Base-by-base conservation (phyloP, 2,329 filamentous ascomycete genomes). In the Plenodomus tracheiphilus region DNA sequence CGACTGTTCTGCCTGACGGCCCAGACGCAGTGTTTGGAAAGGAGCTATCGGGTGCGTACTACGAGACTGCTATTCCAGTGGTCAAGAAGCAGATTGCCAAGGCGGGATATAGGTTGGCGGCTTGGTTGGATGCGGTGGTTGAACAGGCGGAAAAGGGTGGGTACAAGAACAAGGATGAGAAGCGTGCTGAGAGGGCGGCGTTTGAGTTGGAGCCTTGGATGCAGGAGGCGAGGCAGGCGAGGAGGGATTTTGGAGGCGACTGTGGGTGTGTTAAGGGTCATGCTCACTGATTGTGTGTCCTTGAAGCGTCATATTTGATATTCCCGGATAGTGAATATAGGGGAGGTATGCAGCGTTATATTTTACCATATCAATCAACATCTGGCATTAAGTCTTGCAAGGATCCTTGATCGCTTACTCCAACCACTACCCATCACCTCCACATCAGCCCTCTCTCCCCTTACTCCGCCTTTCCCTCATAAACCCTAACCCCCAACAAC, bases 31-130 rank as follows among this genome's bases (percentile, higher is more conserved):
- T 77, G 1, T 55, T 69, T 21, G 64, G 58, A 7, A 60, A 68
- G 39, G 75, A 78, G 40, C 53, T 77, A 21, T 69, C 58, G 30
- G 71, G 69, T 2, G 59, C 42, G 0, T 74, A 74, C 50, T 71
- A 70, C 41, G 58, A 74, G 19, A 58, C 51, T 19, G 71, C 67
- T 1, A 67, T 75, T 17, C 66, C 71, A 2, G 72, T 74, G 2
- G 64, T 78, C 2, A 65, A 74, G 53, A 47, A 72, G 51, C 74
- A 77, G 64, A 73, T 79, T 43, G 74, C 75, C 1, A 77, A 75
- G 62, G 75, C 66, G 16, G 65, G 66, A 8, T 63, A 56, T 48
- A 52, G 66, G 34, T 45, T 71, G 10, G 67, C 65, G 6, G 65
- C 66, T 4, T 70, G 67, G 64, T 46, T 70, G 41, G 55, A 68